phyloP scores from a whole-genome alignment of 306 rosid species.

The Aeschynomene evenia region DNA sequence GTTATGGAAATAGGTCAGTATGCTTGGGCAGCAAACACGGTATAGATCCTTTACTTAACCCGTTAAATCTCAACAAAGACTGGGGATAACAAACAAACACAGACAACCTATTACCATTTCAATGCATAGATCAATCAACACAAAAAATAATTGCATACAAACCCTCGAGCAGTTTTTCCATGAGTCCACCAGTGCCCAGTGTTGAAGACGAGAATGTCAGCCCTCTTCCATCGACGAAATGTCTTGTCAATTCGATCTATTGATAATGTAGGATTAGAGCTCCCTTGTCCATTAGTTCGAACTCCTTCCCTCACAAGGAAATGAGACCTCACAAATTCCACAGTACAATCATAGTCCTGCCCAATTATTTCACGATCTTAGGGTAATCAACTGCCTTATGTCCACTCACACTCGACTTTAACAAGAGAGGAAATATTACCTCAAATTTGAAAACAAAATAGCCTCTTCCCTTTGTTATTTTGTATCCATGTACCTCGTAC shows the following conservation, averaged over 20 bases:
- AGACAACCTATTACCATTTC: conserved; percentile 12
- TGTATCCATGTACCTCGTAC: conserved; percentile 79
- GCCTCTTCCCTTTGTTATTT: conserved; percentile 91
- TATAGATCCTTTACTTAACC: not conserved
- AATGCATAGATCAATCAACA: conserved; percentile 27
- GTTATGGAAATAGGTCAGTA: not conserved
- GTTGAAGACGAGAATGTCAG: conserved; percentile 92
- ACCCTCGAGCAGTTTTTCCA: conserved; percentile 99
- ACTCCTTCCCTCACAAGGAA: conserved; percentile 91
- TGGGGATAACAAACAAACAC: conserved; percentile 5
- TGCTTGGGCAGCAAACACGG: conserved; percentile 11
- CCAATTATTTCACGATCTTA: conserved; percentile 45
- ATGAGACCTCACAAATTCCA: conserved; percentile 93
- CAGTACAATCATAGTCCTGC: conserved; percentile 81
- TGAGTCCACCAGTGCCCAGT: conserved; percentile 99
- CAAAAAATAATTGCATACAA: conserved; percentile 35
- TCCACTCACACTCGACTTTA: conserved; percentile 14
- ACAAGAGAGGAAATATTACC: conserved; percentile 42
- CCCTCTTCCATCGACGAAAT: conserved; percentile 76
- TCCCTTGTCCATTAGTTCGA: conserved; percentile 64
- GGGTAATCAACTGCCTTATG: conserved; percentile 20
- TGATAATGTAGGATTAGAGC: conserved; percentile 84
- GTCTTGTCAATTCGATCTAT: conserved; percentile 89
- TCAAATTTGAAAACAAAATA: conserved; percentile 73
- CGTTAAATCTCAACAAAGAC: conserved; percentile 15